These are phyloP conservation scores for Limnomonas spitsbergensis DNA, from an alignment of 139 green algal genomes.

Conservation along the genomic window DNA sequence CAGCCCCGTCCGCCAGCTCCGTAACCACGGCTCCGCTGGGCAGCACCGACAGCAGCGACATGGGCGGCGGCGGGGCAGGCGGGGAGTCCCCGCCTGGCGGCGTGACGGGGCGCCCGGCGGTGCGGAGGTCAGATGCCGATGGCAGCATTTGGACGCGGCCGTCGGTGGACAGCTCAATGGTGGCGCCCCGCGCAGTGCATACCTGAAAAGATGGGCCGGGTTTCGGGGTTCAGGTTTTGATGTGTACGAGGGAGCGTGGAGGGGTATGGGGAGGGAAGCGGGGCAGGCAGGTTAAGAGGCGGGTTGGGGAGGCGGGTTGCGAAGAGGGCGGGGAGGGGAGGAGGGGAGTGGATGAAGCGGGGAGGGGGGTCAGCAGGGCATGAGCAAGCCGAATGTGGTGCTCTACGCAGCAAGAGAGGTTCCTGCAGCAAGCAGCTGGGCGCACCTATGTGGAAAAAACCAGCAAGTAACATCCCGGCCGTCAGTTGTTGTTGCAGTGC, in stretches of 20 bases:
- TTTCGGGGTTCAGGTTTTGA: too few species aligned
- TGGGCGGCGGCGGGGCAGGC: not conserved
- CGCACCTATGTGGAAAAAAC: too few species aligned
- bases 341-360: not conserved
- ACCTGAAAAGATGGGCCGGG: slow-evolving; percentile 10
- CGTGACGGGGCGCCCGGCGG: slow-evolving; percentile 3
- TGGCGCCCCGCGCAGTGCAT: not conserved
- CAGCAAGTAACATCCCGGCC: too few species aligned
- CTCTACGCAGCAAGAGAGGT: too few species aligned
- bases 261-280: too few species aligned
- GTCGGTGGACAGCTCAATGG: not conserved
- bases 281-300: too few species aligned
- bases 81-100: not conserved
- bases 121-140: not conserved
- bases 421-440: too few species aligned
- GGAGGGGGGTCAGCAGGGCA: too few species aligned
- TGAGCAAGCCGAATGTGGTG: too few species aligned
- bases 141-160: not conserved
- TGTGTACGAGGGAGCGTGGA: too few species aligned
- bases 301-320: not conserved
- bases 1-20: not conserved
- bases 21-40: slow-evolving; percentile 3
- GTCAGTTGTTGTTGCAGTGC: too few species aligned
- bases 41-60: not conserved
- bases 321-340: not conserved